Evolutionary conservation across 306 rosid species (phyloP), one percentile per base, ranked within the genome.

Genomic region (Sicyos baderoa): DNA sequence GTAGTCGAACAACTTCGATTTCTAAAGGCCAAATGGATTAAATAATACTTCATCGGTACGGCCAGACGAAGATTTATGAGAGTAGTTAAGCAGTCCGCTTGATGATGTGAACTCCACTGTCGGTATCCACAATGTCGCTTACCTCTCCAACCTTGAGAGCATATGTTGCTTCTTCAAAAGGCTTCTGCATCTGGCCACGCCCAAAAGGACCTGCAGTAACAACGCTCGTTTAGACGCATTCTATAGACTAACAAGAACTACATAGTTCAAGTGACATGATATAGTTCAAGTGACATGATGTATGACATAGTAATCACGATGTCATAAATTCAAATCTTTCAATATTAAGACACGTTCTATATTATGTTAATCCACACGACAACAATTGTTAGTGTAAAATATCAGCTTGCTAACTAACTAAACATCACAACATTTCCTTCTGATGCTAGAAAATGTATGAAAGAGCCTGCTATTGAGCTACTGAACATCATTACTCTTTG

Each of bases 141-240:
- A 89, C 55, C 75, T 89, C 96, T 47, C 98, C 96, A 63, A 92
- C 85, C 80, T 89, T 82, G 63, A 92, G 95, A 29, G 75, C 86
- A 80, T 5, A 86, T 58, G 96, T 77, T 54, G 93, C 91, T 63
- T 93, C 96, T 78, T 93, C 99, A 60, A 93, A 93, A 45, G 99
- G 91, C 80, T 90, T 93, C 85, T 93, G 96, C 99, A 93, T 93
- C 85, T 90, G 99, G 57, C 96, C 97, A 51, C 94, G 96, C 58
- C 96, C 97, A 64, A 93, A 93, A 75, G 90, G 79, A 75, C 97
- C 99, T 93, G 86, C 76, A 79, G 6, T 73, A 52, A 69, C 77
- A 25, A 35, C 23, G 3, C 18, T 37, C 23, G 13, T 19, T 65
- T 47, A 65, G 19, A 65, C 6, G 7, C 40, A 35, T 35, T 35